phyloP scores from a whole-genome alignment of 768 basidiomycete species.

The Clitopilus hobsonii region DNA sequence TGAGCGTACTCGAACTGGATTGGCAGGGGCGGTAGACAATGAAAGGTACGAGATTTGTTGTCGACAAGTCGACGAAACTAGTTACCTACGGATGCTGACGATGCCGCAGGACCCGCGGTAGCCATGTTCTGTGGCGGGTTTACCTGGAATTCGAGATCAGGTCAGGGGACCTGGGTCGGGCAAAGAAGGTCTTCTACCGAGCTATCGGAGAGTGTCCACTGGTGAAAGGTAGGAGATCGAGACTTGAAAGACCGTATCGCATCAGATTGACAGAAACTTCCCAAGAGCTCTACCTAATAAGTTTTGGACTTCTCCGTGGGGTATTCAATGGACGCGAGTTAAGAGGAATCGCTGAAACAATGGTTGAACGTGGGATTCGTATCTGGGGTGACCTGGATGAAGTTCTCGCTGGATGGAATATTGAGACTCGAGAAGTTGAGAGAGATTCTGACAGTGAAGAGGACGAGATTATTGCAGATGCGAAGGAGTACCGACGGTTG shows the following conservation, averaged over 20 bases:
- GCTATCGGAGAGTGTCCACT: slow-evolving; percentile 74
- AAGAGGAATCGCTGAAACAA: slow-evolving; percentile 57
- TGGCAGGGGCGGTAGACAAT: slow-evolving; percentile 57
- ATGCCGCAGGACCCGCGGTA: slow-evolving; percentile 53
- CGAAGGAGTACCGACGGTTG: slow-evolving; percentile 53
- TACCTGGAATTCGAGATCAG: slow-evolving; percentile 76
- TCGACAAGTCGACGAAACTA: background rate
- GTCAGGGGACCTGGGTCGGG: slow-evolving; percentile 48
- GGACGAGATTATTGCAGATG: slow-evolving; percentile 59
- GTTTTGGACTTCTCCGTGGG: slow-evolving; percentile 64
- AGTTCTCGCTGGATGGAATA: slow-evolving; percentile 39
- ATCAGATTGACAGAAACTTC: background rate
- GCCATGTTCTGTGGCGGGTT: slow-evolving; percentile 68
- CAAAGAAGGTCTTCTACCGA: slow-evolving; percentile 70
- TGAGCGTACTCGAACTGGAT: slow-evolving; percentile 64
- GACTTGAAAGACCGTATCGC: background rate
- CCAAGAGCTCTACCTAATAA: slow-evolving; percentile 71
- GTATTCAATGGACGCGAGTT: slow-evolving; percentile 62
- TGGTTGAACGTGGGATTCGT: slow-evolving; percentile 73
- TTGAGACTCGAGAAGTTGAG: slow-evolving; percentile 26
- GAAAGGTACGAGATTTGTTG: slow-evolving; percentile 48
- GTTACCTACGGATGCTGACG: background rate
- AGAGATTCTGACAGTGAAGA: slow-evolving; percentile 23
- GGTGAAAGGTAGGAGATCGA: slow-evolving; percentile 59
- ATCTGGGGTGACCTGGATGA: slow-evolving; percentile 61